Evolutionary conservation across 1,284 basidiomycete species (phyloP), one percentile per base, ranked within the genome.

Genomic region (Ustilago trichophora): DNA sequence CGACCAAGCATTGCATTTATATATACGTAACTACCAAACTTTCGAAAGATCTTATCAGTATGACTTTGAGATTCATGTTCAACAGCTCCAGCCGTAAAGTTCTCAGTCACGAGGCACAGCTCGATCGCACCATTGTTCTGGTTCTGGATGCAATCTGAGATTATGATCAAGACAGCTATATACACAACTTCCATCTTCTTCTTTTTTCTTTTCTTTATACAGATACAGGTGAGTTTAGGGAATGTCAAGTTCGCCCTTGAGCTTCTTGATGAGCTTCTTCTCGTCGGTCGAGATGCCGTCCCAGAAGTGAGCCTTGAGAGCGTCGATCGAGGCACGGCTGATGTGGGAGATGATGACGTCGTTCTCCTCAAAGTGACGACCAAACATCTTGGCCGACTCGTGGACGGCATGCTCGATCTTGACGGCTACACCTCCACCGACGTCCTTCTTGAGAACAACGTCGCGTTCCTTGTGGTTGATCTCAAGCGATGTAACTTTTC

Each of bases 371-470:
- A 99, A 96, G 82, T 93, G 91, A 55, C 91, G 87, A 10, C 78
- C 78, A 22, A 73, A 80, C 65, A 75, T 91, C 84, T 94, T 95
- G 13, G 93, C 89, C 32, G 91, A 91, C 83, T 98, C 92, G 83
- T 98, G 94, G 5, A 93, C 90, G 1, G 93, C 93, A 80, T 96
- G 91, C 82, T 99, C 96, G 68, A 98, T 97, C 86, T 98, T 98
- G 80, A 98, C 92, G 0, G 96, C 96, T 16, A 98, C 95, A 82
- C 95, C 95, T 58, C 87, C 95, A 78, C 93, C 95, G 22, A 92
- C 89, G 82, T 98, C 93, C 15, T 88, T 87, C 83, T 92, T 93
- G 85, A 95, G 96, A 73, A 98, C 88, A 22, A 95, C 85, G 86
- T 93, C 81, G 27, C 82, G 78, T 13, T 82, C 46, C 80, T 69